Evolutionary conservation across 805 yeast genomes (phyloP), one percentile per base, ranked within the genome.

Genomic region (Lipomyces mesembrius): DNA sequence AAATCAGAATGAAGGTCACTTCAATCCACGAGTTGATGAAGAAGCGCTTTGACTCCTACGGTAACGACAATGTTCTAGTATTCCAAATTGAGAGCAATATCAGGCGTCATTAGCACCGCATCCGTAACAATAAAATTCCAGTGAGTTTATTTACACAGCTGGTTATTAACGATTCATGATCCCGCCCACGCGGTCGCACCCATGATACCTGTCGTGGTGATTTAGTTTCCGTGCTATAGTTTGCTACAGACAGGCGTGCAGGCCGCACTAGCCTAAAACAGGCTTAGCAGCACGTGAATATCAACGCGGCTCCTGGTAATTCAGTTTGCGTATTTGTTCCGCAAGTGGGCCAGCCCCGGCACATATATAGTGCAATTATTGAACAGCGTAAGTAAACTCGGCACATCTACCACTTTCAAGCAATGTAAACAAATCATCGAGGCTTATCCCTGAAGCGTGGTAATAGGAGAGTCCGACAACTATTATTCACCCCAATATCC

Each of bases 401-500:
- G 22, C 8, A 2, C 11, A 4, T 43, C 22, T 6, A 6, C 49
- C 22, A 43, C 12, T 2, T 43, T 43, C 12, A n/a, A 46, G 11
- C 3, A 9, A 63, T 29, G 67, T 64, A 60, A 64, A 64, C 67
- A 64, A 64, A 64, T 61, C 29, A 20, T 1, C n/a, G 17, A 51
- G 9, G 22, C 25, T 49, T 25, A 46, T 56, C 51, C 51, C 46
- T 49, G 60, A 57, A 29, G 22, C 20, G 0, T 17, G 22, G 22
- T 43, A 8, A 43, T 6, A 17, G 49, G 20, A 43, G n/a, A 5
- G 43, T 43, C 14, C 49, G 25, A 8, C 49, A 2, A n/a, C 17
- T 43, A 17, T n/a, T n/a, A 1, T 17, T 5, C 49, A 17, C 20
- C 20, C 49, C 25, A 32, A 22, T 46, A 25, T n/a, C 52, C 39